These are phyloP conservation scores for Trichoderma hamatum DNA, from an alignment of 2,329 filamentous ascomycete species.

Conservation along the genomic window DNA sequence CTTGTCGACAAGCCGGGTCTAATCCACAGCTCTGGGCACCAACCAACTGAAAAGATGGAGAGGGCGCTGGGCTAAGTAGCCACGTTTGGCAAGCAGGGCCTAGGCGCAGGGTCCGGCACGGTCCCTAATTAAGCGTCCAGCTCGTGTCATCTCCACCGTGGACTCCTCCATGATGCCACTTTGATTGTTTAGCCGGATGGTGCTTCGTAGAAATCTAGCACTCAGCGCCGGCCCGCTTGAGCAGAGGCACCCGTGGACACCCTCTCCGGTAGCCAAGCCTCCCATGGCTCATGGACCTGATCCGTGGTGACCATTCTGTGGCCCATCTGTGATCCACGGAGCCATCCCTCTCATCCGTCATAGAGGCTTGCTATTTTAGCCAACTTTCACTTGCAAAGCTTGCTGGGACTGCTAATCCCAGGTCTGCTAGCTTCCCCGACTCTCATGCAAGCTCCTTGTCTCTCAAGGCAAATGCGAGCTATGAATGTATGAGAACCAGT, in stretches of 20 bases:
- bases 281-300: background rate
- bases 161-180: conserved; percentile 27
- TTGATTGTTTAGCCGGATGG: conserved; percentile 26
- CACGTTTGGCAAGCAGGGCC: conserved; percentile 19
- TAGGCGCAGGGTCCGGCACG: conserved; percentile 24
- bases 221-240: conserved; percentile 25
- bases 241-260: conserved; percentile 18
- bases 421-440: conserved; percentile 21
- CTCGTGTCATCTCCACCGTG: conserved; percentile 24
- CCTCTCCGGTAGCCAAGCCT: conserved; percentile 8
- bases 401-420: conserved; percentile 15
- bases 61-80: conserved; percentile 12
- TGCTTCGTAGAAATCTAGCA: conserved; percentile 22
- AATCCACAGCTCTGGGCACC: conserved; percentile 13
- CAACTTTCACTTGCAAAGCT: background rate
- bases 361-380: conserved; percentile 16
- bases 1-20: conserved; percentile 11
- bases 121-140: conserved; percentile 28
- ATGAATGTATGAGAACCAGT: background rate
- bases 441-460: conserved; percentile 22
- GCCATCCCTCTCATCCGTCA: conserved; percentile 16
- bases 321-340: conserved; percentile 14
- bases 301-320: background rate
- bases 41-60: conserved; percentile 18
- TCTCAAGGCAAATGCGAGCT: conserved; percentile 15